Evolutionary conservation across 441 rosid species (phyloP).

Genomic region (Hypseocharis bilobata): DNA sequence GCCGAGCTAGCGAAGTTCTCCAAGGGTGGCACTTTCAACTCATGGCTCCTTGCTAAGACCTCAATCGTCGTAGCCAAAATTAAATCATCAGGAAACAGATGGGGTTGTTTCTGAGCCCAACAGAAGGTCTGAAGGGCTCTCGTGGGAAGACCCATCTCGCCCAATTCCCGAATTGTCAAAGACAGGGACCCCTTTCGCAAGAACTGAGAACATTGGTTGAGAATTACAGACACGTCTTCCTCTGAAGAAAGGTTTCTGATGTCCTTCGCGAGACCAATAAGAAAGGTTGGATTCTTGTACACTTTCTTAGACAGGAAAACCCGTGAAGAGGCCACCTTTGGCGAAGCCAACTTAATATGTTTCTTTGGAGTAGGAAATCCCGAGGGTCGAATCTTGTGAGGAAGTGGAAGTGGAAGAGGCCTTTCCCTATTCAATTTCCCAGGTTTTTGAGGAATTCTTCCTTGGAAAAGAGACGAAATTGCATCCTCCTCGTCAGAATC

Average conservation of each 20-base stretch:
- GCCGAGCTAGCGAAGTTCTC: conserved; percentile 42
- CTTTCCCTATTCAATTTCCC: conserved; percentile 41
- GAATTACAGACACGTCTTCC: conserved; percentile 47
- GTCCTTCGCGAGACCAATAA: conserved; percentile 58
- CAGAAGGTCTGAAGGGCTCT: conserved; percentile 67
- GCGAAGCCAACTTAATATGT: conserved; percentile 22
- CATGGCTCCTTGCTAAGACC: conserved; percentile 55
- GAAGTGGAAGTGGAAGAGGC: conserved; percentile 72
- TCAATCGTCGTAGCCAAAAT: conserved; percentile 58
- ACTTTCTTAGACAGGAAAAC: conserved; percentile 34
- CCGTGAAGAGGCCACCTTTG: conserved; percentile 26
- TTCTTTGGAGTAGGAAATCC: conserved; percentile 54
- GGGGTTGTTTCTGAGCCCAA: conserved; percentile 67
- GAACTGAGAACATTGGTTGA: conserved; percentile 42
- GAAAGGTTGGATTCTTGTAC: conserved; percentile 51
- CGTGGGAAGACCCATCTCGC: conserved; percentile 60
- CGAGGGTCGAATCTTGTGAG: conserved; percentile 61
- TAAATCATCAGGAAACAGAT: conserved; percentile 58
- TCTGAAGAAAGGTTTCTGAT: conserved; percentile 39
- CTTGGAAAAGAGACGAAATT: conserved; percentile 64
- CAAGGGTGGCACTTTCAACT: conserved; percentile 48
- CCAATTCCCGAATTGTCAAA: conserved; percentile 54
- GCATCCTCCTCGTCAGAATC: conserved; percentile 31
- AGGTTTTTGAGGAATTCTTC: conserved; percentile 74
- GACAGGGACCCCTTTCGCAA: conserved; percentile 70